Evolutionary conservation across 2,329 filamentous ascomycete species (phyloP).

Genomic region (Fusarium equiseti): DNA sequence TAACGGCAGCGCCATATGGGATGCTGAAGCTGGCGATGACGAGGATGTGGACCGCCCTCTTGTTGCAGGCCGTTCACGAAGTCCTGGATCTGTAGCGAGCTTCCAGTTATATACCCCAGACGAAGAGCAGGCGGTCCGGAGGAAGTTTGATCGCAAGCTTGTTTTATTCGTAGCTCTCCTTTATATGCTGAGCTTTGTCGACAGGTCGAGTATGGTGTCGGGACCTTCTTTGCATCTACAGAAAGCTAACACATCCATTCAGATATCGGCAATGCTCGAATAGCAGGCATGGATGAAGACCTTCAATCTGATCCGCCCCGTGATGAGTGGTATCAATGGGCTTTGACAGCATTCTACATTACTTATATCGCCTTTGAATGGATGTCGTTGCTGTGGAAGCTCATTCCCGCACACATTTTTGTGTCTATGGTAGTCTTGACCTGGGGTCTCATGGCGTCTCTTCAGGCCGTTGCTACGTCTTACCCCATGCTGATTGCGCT

Average conservation of each 20-base stretch:
- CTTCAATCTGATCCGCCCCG: slow-evolving; percentile 63
- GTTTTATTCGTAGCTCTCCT: slow-evolving; percentile 85
- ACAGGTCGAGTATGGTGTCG: slow-evolving; percentile 78
- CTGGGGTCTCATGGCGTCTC: slow-evolving; percentile 83
- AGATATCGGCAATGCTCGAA: slow-evolving; percentile 73
- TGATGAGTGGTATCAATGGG: slow-evolving; percentile 68
- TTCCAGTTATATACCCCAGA: slow-evolving; percentile 66
- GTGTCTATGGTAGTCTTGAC: slow-evolving; percentile 73
- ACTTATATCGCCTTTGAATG: slow-evolving; percentile 74
- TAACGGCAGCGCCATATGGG: slow-evolving; percentile 34
- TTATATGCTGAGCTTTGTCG: slow-evolving; percentile 87
- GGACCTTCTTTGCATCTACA: not conserved
- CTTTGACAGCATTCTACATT: slow-evolving; percentile 71
- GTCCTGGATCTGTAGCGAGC: slow-evolving; percentile 52
- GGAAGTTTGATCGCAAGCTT: slow-evolving; percentile 81
- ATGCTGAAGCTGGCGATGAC: slow-evolving; percentile 33
- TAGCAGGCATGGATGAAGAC: slow-evolving; percentile 73
- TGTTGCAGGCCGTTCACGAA: slow-evolving; percentile 42
- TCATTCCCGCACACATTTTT: slow-evolving; percentile 71
- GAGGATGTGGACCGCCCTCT: slow-evolving; percentile 37
- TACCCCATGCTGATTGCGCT: slow-evolving; percentile 70
- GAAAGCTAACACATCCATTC: not conserved
- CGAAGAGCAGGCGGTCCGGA: slow-evolving; percentile 78
- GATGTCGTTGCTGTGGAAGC: slow-evolving; percentile 72
- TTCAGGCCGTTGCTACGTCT: slow-evolving; percentile 75